phyloP scores from a whole-genome alignment of 495 filamentous ascomycete genomes.

The Daldinia decipiens region DNA sequence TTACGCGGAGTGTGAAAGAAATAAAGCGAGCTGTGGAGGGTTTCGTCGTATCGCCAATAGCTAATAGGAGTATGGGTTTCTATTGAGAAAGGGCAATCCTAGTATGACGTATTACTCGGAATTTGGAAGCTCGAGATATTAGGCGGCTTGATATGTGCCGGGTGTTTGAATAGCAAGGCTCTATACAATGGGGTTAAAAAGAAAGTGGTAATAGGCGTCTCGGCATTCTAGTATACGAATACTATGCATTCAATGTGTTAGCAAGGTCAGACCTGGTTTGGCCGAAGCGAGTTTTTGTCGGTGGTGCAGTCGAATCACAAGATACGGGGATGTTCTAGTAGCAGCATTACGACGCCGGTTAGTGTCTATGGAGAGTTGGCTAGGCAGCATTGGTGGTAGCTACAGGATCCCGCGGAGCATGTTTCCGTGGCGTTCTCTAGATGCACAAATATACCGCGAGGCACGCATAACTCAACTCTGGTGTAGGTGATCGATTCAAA shows the following conservation, averaged over 20 bases:
- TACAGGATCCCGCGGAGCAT: too few species aligned
- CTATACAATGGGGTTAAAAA: slow-evolving; percentile 17
- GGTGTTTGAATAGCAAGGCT: slow-evolving; percentile 35
- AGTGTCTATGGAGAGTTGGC: neutral
- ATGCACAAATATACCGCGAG: too few species aligned
- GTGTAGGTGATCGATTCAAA: too few species aligned
- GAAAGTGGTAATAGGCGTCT: slow-evolving; percentile 3
- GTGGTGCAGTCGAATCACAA: neutral
- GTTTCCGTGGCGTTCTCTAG: too few species aligned
- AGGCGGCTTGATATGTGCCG: slow-evolving; percentile 5
- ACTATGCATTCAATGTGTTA: slow-evolving; percentile 1
- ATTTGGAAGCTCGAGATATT: slow-evolving; percentile 4
- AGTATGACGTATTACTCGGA: slow-evolving; percentile 7
- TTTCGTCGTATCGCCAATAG: slow-evolving; percentile 31
- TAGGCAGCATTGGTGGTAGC: neutral
- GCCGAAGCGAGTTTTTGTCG: neutral
- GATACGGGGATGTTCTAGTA: neutral
- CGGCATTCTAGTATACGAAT: slow-evolving; percentile 15
- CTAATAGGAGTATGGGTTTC: slow-evolving; percentile 44
- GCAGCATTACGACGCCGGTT: neutral
- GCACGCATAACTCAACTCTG: too few species aligned
- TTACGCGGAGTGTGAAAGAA: slow-evolving; percentile 36
- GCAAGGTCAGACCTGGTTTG: neutral
- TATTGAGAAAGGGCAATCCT: slow-evolving; percentile 26
- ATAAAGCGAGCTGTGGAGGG: slow-evolving; percentile 40